These are phyloP conservation scores for Spiromastix sp. DNA, from an alignment of 2,329 filamentous ascomycete species.

Conservation along the genomic window DNA sequence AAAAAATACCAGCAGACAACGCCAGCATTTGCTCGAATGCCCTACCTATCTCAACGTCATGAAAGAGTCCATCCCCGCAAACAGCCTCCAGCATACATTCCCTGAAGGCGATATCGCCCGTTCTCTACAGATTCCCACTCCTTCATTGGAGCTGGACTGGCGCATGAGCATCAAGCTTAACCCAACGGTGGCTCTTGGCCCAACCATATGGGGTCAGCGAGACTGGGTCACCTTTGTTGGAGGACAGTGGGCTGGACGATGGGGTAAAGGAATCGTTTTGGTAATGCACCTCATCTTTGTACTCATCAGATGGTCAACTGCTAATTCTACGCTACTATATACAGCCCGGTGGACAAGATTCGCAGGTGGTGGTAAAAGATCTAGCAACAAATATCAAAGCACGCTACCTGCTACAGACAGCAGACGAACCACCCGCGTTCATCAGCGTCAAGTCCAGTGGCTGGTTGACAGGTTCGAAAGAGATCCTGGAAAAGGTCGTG, in stretches of 20 bases:
- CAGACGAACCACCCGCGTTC: conserved; percentile 40
- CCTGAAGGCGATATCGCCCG: conserved; percentile 40
- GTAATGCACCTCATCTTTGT: conserved; percentile 23
- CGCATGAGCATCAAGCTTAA: conserved; percentile 44
- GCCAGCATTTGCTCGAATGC: conserved; percentile 40
- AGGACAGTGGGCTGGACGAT: conserved; percentile 42
- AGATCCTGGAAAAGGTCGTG: conserved; percentile 38
- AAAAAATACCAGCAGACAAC: conserved; percentile 41
- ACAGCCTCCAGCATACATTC: conserved; percentile 41
- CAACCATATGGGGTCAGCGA: conserved; percentile 38
- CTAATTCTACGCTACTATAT: conserved; percentile 3
- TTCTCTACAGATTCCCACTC: conserved; percentile 37
- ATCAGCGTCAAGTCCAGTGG: conserved; percentile 38
- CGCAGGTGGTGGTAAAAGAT: conserved; percentile 39
- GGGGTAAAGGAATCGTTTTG: conserved; percentile 42
- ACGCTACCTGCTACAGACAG: conserved; percentile 40
- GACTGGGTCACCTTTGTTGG: conserved; percentile 43
- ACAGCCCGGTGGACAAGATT: conserved; percentile 41
- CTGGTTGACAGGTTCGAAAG: conserved; percentile 40
- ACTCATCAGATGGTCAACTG: background rate
- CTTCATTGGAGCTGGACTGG: conserved; percentile 41
- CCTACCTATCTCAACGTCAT: conserved; percentile 41
- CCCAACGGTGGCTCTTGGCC: conserved; percentile 38
- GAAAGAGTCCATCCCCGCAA: conserved; percentile 42
- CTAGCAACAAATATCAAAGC: conserved; percentile 35